phyloP scores from a whole-genome alignment of 768 basidiomycete genomes.

The Hericium erinaceus region DNA sequence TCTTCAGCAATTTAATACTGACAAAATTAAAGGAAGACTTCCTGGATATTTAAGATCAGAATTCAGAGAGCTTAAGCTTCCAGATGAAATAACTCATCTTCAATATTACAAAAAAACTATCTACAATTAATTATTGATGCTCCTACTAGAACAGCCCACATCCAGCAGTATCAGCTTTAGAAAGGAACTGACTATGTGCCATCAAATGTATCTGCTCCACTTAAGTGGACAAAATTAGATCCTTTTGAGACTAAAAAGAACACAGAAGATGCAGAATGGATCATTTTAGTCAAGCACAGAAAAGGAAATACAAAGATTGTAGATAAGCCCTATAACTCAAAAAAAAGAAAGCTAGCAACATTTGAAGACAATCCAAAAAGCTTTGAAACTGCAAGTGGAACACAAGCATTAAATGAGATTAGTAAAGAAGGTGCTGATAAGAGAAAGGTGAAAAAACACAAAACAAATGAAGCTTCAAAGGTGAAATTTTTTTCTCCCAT shows the following conservation, averaged over 20 bases:
- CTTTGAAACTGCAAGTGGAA: not conserved
- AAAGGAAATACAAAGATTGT: not conserved
- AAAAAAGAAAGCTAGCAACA: not conserved
- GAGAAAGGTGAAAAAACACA: not conserved
- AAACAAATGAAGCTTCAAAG: not conserved
- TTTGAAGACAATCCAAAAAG: not conserved
- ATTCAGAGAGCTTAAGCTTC: constrained; percentile 10
- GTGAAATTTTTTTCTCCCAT: too few relatives aligned
- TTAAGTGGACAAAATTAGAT: not conserved
- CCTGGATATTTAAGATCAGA: constrained; percentile 11
- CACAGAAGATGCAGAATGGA: not conserved
- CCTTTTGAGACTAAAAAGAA: not conserved
- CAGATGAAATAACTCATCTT: constrained; percentile 7
- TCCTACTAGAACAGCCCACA: not conserved
- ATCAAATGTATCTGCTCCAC: not conserved
- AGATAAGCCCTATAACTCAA: not conserved
- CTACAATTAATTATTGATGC: not conserved
- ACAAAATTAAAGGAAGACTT: constrained; percentile 6
- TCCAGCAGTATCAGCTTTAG: not conserved
- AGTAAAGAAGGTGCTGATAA: not conserved
- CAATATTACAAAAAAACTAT: not conserved
- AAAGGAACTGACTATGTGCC: not conserved
- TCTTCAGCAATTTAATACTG: constrained; percentile 7
- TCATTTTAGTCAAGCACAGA: not conserved
- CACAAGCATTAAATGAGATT: not conserved